Percentiles rank a stretch among this genome's conserved stretches.
phyloP scores from a whole-genome alignment of 2,329 filamentous ascomycete genomes.

The Phaeoacremonium minimum region DNA sequence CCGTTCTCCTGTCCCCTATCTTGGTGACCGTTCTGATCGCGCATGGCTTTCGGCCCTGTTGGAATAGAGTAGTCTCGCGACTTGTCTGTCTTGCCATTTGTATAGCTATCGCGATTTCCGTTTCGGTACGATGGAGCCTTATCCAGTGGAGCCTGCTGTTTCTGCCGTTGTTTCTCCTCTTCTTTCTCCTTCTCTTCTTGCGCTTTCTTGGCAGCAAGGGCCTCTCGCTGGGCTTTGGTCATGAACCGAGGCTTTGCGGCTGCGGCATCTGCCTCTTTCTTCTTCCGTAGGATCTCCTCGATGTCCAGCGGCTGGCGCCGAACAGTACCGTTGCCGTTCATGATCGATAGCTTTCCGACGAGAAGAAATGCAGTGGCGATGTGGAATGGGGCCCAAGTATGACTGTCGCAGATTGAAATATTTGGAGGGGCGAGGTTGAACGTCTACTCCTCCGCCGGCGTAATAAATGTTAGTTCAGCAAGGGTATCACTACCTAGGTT shows the following conservation, averaged over 20 bases:
- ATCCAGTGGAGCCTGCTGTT: slow-evolving; percentile 1
- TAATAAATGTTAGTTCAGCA: no score
- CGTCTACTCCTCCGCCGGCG: no score
- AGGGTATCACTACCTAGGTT: no score
- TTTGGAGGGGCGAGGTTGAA: no score
- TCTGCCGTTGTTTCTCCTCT: slow-evolving; percentile 54
- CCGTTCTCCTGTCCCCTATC: slow-evolving; percentile 12
- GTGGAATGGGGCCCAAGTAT: no score
- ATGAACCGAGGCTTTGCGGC: slow-evolving; percentile 86
- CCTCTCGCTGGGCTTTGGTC: slow-evolving; percentile 77
- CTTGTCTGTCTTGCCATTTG: slow-evolving; percentile 21
- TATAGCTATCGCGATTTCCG: slow-evolving; percentile 36
- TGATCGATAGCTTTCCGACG: not conserved
- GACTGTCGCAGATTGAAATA: no score
- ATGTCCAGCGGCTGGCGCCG: slow-evolving; percentile 63
- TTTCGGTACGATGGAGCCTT: no score
- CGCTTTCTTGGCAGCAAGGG: slow-evolving; percentile 72
- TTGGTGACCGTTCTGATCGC: slow-evolving; percentile 28
- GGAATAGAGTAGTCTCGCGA: slow-evolving; percentile 43
- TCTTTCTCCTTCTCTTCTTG: slow-evolving; percentile 52
- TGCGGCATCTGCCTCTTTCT: slow-evolving; percentile 79
- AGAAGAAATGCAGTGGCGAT: no score
- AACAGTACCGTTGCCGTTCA: slow-evolving; percentile 1
- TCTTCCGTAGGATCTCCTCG: slow-evolving; percentile 79
- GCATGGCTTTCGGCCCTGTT: slow-evolving; percentile 69